A percentile compares a stretch with the other conserved stretches of the same genome.
These are phyloP conservation scores for Agarophyton chilense DNA, from an alignment of 23 red algal genomes.

Conservation along the genomic window DNA sequence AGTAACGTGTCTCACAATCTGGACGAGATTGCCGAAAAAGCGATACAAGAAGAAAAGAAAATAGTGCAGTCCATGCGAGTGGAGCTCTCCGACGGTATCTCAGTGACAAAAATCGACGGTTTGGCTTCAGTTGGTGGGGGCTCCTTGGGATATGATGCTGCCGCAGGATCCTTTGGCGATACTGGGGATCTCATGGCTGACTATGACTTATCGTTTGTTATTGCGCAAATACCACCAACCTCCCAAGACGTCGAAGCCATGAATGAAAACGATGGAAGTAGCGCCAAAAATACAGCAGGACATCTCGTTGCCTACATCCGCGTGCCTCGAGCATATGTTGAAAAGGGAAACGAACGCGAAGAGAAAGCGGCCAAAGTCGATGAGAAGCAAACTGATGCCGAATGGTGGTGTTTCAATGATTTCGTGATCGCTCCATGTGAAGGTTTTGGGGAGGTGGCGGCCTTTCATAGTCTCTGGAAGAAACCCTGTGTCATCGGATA, in stretches of 20 bases:
- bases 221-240: slow-evolving; percentile 45
- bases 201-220: slow-evolving; percentile 77
- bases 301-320: slow-evolving; percentile 73
- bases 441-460: slow-evolving; percentile 66
- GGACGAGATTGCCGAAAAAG: slow-evolving; percentile 1
- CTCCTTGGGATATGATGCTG: neutral
- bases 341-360: neutral
- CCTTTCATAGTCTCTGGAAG: slow-evolving; percentile 73
- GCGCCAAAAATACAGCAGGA: slow-evolving; percentile 24
- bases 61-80: slow-evolving; percentile 46
- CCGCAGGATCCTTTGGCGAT: neutral
- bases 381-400: slow-evolving; percentile 4
- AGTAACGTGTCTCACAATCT: neutral
- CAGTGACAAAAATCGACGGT: slow-evolving; percentile 19
- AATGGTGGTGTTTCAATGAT: slow-evolving; percentile 97
- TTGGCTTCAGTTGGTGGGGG: neutral
- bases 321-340: slow-evolving; percentile 32
- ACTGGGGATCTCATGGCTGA: slow-evolving; percentile 46
- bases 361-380: neutral
- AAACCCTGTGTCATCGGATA: slow-evolving; percentile 83
- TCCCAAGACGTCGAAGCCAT: neutral
- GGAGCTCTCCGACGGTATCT: slow-evolving; percentile 44
- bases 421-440: slow-evolving; percentile 86
- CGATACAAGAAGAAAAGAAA: slow-evolving; percentile 44
- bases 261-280: slow-evolving; percentile 1